phyloP scores from a whole-genome alignment of 2,329 filamentous ascomycete genomes.

The Sphaerulina vaccinii region DNA sequence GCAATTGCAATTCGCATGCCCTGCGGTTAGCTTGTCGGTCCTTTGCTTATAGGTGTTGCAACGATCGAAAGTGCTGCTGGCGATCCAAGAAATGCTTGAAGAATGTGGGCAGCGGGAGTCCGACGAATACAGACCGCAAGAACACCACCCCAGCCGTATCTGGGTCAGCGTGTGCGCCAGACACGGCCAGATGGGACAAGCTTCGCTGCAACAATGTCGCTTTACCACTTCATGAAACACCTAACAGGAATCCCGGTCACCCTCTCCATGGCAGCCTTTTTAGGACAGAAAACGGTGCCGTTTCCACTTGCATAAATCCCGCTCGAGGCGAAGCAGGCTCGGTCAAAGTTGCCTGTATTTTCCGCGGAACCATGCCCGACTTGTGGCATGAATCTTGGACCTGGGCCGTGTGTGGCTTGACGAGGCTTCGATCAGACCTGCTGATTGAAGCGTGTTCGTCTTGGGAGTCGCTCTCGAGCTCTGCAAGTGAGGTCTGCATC shows the following conservation, averaged over 20 bases:
- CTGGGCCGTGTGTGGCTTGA: background rate
- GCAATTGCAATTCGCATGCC: background rate
- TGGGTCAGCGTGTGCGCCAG: conserved; percentile 13
- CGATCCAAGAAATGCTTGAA: conserved; percentile 2
- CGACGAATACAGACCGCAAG: background rate
- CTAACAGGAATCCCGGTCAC: conserved; percentile 8
- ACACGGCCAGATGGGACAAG: conserved; percentile 22
- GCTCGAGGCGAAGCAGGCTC: conserved; percentile 1
- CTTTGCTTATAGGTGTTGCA: background rate
- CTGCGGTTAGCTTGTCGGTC: conserved; percentile 5
- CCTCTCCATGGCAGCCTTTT: background rate
- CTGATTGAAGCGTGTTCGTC: conserved; percentile 1
- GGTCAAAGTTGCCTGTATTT: conserved; percentile 6
- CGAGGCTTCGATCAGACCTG: too few species aligned
- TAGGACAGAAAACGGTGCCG: background rate
- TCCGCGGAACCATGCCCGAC: background rate
- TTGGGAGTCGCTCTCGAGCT: too few species aligned
- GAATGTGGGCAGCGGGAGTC: background rate
- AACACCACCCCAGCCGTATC: conserved; percentile 8
- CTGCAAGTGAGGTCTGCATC: too few species aligned
- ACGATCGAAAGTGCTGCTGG: conserved; percentile 6
- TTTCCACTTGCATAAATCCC: background rate
- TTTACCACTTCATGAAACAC: conserved; percentile 15
- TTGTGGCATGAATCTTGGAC: background rate
- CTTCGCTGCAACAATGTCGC: conserved; percentile 26